Base-by-base conservation (phyloP, 1,284 basidiomycete species). In the Austroboletus sp. region DNA sequence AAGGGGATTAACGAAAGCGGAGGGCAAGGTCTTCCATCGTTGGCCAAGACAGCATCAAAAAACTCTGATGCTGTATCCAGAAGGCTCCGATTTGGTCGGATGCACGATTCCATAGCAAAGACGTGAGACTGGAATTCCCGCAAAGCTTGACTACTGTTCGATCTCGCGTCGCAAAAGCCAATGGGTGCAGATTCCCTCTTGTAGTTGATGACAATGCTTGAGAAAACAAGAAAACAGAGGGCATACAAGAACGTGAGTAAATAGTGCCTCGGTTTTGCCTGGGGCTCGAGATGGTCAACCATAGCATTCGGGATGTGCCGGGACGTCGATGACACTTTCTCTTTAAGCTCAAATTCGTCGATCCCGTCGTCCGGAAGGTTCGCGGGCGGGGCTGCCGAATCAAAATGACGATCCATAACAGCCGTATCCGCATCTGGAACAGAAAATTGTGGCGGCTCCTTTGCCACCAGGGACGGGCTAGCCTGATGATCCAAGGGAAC, bases 91-190 rank as follows among this genome's bases (percentile, higher is more conserved):
- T 80, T 79, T 53, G 77, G 69, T 53, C 63, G 65, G 57, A 82
- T 74, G 63, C 89, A 91, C 29, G 72, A 68, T 45, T 79, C 72
- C 7, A 78, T 69, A 21, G 76, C 73, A 12, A 69, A 62, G 42
- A 77, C 63, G 40, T 63, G 66, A 6, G 64, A 64, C 39, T 72
- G 70, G 10, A 79, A 56, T 9, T 65, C 63, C 42, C 78, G 73
- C 19, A 91, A 67, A 9, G 74, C 67, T 13, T 63, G 65, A 65
- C 90, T 96, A 15, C 81, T 83, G 36, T 68, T 66, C 39, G 66
- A 75, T 6, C 75, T 79, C 9, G 79, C 67, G 56, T 92, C 84
- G 65, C 92, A 96, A 69, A 80, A 96, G 0, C 93, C 92, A 54
- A 92, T 80, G 2, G 73, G 64, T 0, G 82, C 67, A 4, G 87